A percentile compares a stretch with the other conserved stretches of the same genome.
Conservation (phyloP, 805 yeast genomes). For the Starmerella vaccinii region DNA sequence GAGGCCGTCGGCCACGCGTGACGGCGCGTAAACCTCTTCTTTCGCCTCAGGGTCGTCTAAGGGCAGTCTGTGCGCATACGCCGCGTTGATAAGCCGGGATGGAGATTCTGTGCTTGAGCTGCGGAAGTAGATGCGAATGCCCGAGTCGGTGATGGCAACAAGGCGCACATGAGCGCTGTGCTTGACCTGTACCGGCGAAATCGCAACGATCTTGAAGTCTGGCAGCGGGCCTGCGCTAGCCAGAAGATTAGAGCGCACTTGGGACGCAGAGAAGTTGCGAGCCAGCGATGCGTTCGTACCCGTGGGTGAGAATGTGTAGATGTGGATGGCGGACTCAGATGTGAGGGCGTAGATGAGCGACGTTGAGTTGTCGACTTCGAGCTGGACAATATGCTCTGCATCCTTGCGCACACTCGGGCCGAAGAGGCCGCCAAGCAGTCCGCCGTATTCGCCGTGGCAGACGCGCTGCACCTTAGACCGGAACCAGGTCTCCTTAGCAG, state of each 20-base stretch:
- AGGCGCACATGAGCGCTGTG: conserved; percentile 15
- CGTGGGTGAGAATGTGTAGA: conserved; percentile 46
- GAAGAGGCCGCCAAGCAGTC: conserved; percentile 23
- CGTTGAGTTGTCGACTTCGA: conserved; percentile 68
- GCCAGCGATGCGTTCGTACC: conserved; percentile 5
- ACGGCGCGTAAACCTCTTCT: background rate
- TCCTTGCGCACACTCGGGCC: conserved; percentile 9
- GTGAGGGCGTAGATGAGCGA: conserved; percentile 72
- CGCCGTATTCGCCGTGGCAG: conserved; percentile 40
- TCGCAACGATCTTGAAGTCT: conserved; percentile 12
- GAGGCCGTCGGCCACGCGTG: conserved; percentile 7
- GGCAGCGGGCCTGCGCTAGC: background rate
- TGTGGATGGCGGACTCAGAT: conserved; percentile 68
- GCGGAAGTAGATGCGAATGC: conserved; percentile 24
- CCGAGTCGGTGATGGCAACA: conserved; percentile 21
- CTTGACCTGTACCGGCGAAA: conserved; percentile 13
- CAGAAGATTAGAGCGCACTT: conserved; percentile 8
- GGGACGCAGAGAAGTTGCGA: conserved; percentile 1
- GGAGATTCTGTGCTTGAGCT: conserved; percentile 2
- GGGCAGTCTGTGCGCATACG: conserved; percentile 14
- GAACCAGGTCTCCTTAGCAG: conserved; percentile 78
- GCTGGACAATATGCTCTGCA: conserved; percentile 48
- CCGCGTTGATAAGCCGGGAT: conserved; percentile 1
- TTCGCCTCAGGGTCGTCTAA: background rate
- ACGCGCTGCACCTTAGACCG: conserved; percentile 71